Conservation (phyloP, 2,329 filamentous ascomycete genomes). For the Macrophomina tecta region DNA sequence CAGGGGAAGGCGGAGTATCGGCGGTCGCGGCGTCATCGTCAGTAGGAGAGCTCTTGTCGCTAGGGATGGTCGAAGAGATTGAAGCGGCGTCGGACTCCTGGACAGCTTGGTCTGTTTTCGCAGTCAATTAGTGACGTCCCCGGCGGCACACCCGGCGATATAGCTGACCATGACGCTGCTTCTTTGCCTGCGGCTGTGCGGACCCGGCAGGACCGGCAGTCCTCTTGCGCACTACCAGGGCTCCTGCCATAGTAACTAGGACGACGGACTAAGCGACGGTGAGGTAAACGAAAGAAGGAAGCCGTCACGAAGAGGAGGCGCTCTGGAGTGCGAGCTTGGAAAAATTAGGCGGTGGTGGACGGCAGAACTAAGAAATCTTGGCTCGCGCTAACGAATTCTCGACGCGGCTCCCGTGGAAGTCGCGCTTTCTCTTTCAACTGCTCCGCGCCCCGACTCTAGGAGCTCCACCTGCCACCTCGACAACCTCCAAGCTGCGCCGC, state of each 20-base stretch:
- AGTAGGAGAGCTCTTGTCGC: neutral
- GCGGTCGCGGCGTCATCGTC: conserved; percentile 27
- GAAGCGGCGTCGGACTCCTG: conserved; percentile 18
- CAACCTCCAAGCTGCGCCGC: neutral
- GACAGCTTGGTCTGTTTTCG: neutral
- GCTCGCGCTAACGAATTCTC: conserved; percentile 19
- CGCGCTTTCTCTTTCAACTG: conserved; percentile 24
- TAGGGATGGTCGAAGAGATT: neutral
- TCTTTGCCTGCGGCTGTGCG: conserved; percentile 33
- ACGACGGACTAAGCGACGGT: neutral
- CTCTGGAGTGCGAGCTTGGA: neutral
- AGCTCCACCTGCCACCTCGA: conserved; percentile 15
- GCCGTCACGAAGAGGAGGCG: neutral
- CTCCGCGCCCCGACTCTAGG: neutral
- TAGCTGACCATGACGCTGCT: conserved; percentile 35
- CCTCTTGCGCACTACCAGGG: conserved; percentile 13
- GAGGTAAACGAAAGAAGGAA: neutral
- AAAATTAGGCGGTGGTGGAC: conserved; percentile 21
- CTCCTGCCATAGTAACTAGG: neutral
- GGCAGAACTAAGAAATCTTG: conserved; percentile 5
- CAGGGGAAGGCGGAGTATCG: conserved; percentile 34
- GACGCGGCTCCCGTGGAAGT: conserved; percentile 14
- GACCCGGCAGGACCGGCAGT: neutral
- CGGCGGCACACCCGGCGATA: neutral
- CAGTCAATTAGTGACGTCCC: conserved; percentile 5